Evolutionary conservation across 768 basidiomycete species (phyloP).

Genomic region (Mycena latifolia): DNA sequence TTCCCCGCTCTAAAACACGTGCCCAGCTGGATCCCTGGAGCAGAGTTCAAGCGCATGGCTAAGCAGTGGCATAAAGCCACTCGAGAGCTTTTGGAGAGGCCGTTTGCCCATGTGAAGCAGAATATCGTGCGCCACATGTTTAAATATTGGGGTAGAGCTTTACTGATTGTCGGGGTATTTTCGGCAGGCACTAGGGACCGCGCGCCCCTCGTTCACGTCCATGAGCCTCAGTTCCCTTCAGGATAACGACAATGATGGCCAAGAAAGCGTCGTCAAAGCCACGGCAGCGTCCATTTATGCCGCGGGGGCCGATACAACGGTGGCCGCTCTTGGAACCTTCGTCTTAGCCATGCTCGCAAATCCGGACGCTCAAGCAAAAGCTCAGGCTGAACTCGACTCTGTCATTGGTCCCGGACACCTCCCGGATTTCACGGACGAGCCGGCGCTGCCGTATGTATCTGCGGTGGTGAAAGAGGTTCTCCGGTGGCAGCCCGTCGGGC

Average conservation of each 20-base stretch:
- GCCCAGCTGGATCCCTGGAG: conserved; percentile 58
- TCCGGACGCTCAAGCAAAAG: conserved; percentile 49
- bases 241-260: background rate
- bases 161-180: too few relatives aligned
- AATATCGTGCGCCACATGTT: too few relatives aligned
- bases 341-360: conserved; percentile 51
- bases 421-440: conserved; percentile 48
- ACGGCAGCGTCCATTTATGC: background rate
- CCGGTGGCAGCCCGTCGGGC: conserved; percentile 48
- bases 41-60: conserved; percentile 56
- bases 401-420: conserved; percentile 48
- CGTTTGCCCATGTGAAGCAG: conserved; percentile 49
- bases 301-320: conserved; percentile 48
- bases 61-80: conserved; percentile 46
- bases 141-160: too few relatives aligned
- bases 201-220: too few relatives aligned
- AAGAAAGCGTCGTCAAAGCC: background rate
- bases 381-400: conserved; percentile 53
- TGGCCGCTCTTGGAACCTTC: conserved; percentile 47
- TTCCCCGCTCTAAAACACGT: conserved; percentile 38
- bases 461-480: conserved; percentile 52
- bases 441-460: conserved; percentile 47
- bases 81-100: conserved; percentile 50
- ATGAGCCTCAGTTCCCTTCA: background rate
- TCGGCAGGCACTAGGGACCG: too few relatives aligned